Evolutionary conservation across 1,284 basidiomycete species (phyloP), one percentile per base, ranked within the genome.

Genomic region (Tilletiopsis washingtonensis): DNA sequence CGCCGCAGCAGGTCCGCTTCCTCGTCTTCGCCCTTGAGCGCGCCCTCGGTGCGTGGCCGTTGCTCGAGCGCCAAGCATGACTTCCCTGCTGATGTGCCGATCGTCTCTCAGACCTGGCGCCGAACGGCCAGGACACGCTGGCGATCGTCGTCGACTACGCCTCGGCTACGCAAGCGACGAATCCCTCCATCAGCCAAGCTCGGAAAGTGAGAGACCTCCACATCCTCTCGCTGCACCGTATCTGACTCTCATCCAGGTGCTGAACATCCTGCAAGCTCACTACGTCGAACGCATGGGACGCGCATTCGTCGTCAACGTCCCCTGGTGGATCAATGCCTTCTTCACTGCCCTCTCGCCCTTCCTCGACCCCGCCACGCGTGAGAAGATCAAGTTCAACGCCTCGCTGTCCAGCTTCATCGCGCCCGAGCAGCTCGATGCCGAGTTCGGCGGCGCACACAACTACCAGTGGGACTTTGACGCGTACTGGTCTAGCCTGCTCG

Each of bases 271-370:
- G 34, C 90, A 93, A 74, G 82, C 88, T 59, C 88, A 93, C 74
- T 94, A 94, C 65, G 84, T 86, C 27, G 89, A 91, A 75, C 84
- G 86, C 4, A 80, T 93, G 25, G 90, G 89, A 19, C 80, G 86
- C 17, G 89, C 87, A 12, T 78, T 91, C 36, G 83, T 91, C 34
- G 81, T 86, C 44, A 89, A 91, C 69, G 82, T 89, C 45, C 88
- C 89, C 17, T 64, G 60, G 56, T 39, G 49, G 34, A 39, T 53
- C 53, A 58, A 58, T 32, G 59, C 68, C 36, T 69, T 70, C 78
- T 91, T 89, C 76, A 84, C 84, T 57, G 86, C 84, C 34, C 85
- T 94, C 59, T 77, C 82, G 5, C 88, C 89, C 0, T 90, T 93
- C 77, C 74, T 94, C 53, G 90, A 93, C 72, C 89, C 89, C 4